These are phyloP conservation scores for Detonula confervacea DNA, from an alignment of 352 stramenopile species.

Conservation along the genomic window DNA sequence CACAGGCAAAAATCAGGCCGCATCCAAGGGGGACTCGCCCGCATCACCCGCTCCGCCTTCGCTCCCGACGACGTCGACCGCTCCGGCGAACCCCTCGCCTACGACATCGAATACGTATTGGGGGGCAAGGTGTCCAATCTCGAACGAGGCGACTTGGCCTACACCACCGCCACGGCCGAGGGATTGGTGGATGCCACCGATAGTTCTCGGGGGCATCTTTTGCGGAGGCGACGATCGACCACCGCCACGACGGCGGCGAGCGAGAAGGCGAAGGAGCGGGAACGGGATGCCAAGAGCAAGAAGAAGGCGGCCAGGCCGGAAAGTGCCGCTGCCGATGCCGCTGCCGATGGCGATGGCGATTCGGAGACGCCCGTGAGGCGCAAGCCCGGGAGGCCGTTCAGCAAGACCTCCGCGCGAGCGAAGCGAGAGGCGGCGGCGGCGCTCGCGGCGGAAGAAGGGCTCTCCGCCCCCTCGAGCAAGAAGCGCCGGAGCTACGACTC, in stretches of 20 bases:
- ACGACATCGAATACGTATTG: constrained; percentile 72
- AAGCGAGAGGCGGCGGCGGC: not conserved
- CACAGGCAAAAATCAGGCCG: constrained; percentile 49
- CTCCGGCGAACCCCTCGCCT: constrained; percentile 16
- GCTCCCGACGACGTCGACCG: not conserved
- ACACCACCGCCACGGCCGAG: constrained; percentile 75
- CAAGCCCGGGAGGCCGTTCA: constrained; percentile 10
- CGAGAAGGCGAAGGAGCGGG: constrained; percentile 9
- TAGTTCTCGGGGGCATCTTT: constrained; percentile 16
- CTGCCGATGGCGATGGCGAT: constrained; percentile 2
- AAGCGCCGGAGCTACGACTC: constrained; percentile 4
- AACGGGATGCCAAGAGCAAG: not conserved
- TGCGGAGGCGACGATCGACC: constrained; percentile 9
- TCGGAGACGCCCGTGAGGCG: constrained; percentile 18
- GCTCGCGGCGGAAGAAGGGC: not conserved
- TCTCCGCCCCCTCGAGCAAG: constrained; percentile 5
- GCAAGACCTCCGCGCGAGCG: constrained; percentile 11
- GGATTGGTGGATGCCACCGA: constrained; percentile 62
- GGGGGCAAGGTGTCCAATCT: constrained; percentile 68
- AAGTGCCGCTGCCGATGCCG: not conserved
- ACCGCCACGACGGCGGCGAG: not conserved
- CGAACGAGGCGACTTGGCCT: constrained; percentile 56
- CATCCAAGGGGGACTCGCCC: constrained; percentile 53
- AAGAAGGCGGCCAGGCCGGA: constrained; percentile 3
- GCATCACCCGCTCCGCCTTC: constrained; percentile 25